Base-by-base conservation (phyloP, 352 stramenopile genomes). In the Peronospora destructor region DNA sequence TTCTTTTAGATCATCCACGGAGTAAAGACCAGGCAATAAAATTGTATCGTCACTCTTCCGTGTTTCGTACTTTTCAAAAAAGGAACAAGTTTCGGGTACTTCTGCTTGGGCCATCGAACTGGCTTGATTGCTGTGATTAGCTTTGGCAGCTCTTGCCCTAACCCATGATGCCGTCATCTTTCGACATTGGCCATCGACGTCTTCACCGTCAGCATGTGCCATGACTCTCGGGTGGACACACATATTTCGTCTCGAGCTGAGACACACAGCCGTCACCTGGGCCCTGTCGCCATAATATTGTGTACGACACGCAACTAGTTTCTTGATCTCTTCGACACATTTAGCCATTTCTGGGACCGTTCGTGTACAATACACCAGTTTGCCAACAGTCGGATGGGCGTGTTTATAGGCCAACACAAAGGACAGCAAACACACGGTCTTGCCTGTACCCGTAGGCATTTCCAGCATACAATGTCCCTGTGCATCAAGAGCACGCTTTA, bases 281-380 rank as follows among this genome's bases (percentile, higher is more conserved):
- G 71, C 71, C 34, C 66, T 58, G 17, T 68, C 70, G 17, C 76
- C 85, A 25, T 91, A 71, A 29, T 87, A 60, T 53, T 87, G 42
- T 16, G 65, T 53, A 7, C 86, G 68, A 60, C 94, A 95, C 11
- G 57, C 49, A 6, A 98, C 75, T 19, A 99, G 86, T 13, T 84
- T 77, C 66, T 97, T 98, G 50, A 99, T 78, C 71, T 99, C 96
- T 60, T 98, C 92, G 57, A 99, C 85, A 54, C 87, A 97, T 56
- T 98, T 97, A 36, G 95, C 92, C 96, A 99, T 99, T 76, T 99
- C 97, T 0, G 96, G 96, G 16, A 99, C 97, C 4, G 97, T 99
- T 16, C 97, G 94, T 29, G 97, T 99, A 68, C 96, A 99, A 69
- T 99, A 99, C 19, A 99, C 82, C 41, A 99, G 78, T 70, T 99